phyloP scores from a whole-genome alignment of 1,139 yeast genomes.

The Debaryomyces singareniensis region DNA sequence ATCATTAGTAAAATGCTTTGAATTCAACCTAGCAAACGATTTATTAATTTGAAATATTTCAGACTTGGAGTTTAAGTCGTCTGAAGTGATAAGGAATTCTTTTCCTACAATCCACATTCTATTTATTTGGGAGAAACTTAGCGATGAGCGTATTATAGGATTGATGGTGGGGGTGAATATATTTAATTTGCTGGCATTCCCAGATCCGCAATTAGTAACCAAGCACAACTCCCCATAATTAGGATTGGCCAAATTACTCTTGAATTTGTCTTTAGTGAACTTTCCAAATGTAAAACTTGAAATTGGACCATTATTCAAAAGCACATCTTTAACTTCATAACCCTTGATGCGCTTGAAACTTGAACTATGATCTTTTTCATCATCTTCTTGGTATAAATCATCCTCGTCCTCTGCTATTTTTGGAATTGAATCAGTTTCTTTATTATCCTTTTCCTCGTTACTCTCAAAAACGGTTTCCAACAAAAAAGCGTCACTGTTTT shows the following conservation, averaged over 20 bases:
- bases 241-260: slow-evolving; percentile 64
- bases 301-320: slow-evolving; percentile 71
- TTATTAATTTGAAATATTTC: slow-evolving; percentile 69
- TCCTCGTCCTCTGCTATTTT: slow-evolving; percentile 16
- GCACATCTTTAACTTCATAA: slow-evolving; percentile 44
- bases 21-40: slow-evolving; percentile 57
- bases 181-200: slow-evolving; percentile 48
- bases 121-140: slow-evolving; percentile 70
- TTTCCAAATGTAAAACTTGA: slow-evolving; percentile 64
- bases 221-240: slow-evolving; percentile 59
- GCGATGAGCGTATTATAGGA: slow-evolving; percentile 60
- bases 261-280: slow-evolving; percentile 47
- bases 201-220: slow-evolving; percentile 66
- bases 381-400: slow-evolving; percentile 28
- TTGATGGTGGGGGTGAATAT: slow-evolving; percentile 59
- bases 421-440: slow-evolving; percentile 4
- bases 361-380: slow-evolving; percentile 22
- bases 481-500: slow-evolving; percentile 31
- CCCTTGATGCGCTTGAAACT: slow-evolving; percentile 23
- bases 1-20: slow-evolving; percentile 58
- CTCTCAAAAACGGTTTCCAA: slow-evolving; percentile 25
- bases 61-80: slow-evolving; percentile 54
- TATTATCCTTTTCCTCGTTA: slow-evolving; percentile 9
- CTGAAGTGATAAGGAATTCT: slow-evolving; percentile 66
- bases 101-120: slow-evolving; percentile 65